Conservation (phyloP, 1,284 basidiomycete genomes). For the Rhodotorula sp. region DNA sequence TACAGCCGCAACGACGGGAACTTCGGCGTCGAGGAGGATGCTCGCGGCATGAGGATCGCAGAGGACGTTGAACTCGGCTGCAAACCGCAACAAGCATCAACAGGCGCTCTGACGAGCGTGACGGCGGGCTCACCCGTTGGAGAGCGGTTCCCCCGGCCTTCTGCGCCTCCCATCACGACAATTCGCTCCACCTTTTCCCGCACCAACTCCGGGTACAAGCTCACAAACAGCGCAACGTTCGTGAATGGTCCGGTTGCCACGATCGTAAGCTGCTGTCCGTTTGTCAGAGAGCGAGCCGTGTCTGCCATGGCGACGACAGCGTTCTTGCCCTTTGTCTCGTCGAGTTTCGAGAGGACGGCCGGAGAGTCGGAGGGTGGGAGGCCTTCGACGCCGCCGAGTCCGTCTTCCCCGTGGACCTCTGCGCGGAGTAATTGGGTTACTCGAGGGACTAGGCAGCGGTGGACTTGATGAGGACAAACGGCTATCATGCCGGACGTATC, state of each 20-base stretch:
- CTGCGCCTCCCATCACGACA: slow-evolving; percentile 81
- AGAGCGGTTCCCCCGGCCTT: slow-evolving; percentile 76
- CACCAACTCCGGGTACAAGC: slow-evolving; percentile 67
- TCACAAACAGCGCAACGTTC: slow-evolving; percentile 73
- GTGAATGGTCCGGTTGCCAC: slow-evolving; percentile 78
- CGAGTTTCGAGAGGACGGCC: slow-evolving; percentile 42
- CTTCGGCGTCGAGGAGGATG: slow-evolving; percentile 64
- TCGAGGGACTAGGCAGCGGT: slow-evolving; percentile 35
- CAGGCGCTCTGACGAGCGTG: neutral
- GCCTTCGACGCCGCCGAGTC: slow-evolving; percentile 74
- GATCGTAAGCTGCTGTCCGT: slow-evolving; percentile 58
- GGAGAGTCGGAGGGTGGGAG: slow-evolving; percentile 50
- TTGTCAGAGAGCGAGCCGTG: slow-evolving; percentile 49
- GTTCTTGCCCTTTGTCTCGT: slow-evolving; percentile 14
- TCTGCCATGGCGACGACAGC: slow-evolving; percentile 67
- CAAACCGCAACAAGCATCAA: neutral
- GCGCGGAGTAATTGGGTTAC: slow-evolving; percentile 53
- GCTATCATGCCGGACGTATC: slow-evolving; percentile 35
- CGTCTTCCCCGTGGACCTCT: slow-evolving; percentile 72
- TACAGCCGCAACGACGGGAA: slow-evolving; percentile 59
- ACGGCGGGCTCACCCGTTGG: slow-evolving; percentile 54
- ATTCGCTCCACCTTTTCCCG: slow-evolving; percentile 64
- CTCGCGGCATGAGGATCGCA: slow-evolving; percentile 63
- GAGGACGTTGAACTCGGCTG: slow-evolving; percentile 71
- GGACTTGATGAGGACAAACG: neutral